Conservation (phyloP, 2,329 filamentous ascomycete species). For the Cadophora gregata region DNA sequence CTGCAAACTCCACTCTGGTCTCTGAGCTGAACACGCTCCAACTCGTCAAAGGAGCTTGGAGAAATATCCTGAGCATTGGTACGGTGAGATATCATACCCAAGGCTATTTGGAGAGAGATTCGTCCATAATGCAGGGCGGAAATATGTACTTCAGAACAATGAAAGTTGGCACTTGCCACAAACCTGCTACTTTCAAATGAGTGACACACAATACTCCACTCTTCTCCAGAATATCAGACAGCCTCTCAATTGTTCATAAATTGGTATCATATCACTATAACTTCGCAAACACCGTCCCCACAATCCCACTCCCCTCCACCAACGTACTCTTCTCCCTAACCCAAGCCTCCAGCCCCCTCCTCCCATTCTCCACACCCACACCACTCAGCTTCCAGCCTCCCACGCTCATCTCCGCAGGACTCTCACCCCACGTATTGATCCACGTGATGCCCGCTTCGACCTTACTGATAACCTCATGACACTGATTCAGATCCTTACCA, state of each 20-base stretch:
- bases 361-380: constrained; percentile 85
- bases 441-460: constrained; percentile 88
- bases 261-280: constrained; percentile 27
- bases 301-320: constrained; percentile 75
- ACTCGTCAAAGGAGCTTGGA: background rate
- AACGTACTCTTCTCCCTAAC: constrained; percentile 86
- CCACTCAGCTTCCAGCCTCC: constrained; percentile 93
- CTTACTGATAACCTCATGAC: constrained; percentile 72
- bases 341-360: constrained; percentile 80
- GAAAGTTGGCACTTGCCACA: background rate
- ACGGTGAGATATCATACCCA: background rate
- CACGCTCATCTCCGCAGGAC: constrained; percentile 88
- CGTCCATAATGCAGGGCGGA: background rate
- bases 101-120: background rate
- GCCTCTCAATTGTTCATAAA: background rate
- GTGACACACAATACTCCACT: background rate
- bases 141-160: background rate
- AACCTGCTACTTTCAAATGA: background rate
- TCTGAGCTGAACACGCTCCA: background rate
- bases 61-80: background rate
- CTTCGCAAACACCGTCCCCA: constrained; percentile 77
- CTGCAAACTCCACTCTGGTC: background rate
- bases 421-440: constrained; percentile 95
- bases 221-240: background rate
- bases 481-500: constrained; percentile 74